Evolutionary conservation across 805 yeast genomes (phyloP), one percentile per base, ranked within the genome.

Genomic region (Pichia ethanolica): DNA sequence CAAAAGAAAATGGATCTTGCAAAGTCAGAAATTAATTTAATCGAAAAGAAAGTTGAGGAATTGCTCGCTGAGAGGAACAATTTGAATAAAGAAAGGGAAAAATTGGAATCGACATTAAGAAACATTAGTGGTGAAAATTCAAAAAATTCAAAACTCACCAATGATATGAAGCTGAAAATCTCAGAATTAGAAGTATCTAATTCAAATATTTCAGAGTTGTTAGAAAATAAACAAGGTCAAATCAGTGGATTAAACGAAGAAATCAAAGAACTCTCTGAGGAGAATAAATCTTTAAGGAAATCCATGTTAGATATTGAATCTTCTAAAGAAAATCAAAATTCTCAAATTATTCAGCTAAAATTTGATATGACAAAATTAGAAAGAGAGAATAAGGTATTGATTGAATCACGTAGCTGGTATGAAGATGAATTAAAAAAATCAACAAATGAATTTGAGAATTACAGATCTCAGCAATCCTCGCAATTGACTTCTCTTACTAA

Each of bases 281-380:
- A 65, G 46, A 77, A 71, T 50, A 70, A 67, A 14, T 65, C 73
- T 64, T 57, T 77, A 4, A 72, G 78, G 38, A 52, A 63, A 5
- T 71, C 72, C 49, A 58, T 77, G 28, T 57, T 74, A 39, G 74
- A 72, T 2, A 12, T 52, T 5, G 64, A 64, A 41, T 14, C 65
- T 66, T 39, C 75, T 62, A 59, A 58, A 41, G 69, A 68, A 42
- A 47, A 51, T 7, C 36, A 56, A 2, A 38, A 49, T 8, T 54
- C 62, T n/a, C 66, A 67, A 28, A 37, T 56, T 2, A 36, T 58
- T 39, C 62, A 61, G 37, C 51, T 53, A 14, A 60, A 59, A 40
- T 59, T 64, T 45, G 63, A 59, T 7, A 53, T 56, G 8, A 57
- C 55, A n/a, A 63, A 57, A 26, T 28, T 63, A 5, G 57, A 55